phyloP scores from a whole-genome alignment of 2,329 filamentous ascomycete species.

The Neofusicoccum umdonicola region DNA sequence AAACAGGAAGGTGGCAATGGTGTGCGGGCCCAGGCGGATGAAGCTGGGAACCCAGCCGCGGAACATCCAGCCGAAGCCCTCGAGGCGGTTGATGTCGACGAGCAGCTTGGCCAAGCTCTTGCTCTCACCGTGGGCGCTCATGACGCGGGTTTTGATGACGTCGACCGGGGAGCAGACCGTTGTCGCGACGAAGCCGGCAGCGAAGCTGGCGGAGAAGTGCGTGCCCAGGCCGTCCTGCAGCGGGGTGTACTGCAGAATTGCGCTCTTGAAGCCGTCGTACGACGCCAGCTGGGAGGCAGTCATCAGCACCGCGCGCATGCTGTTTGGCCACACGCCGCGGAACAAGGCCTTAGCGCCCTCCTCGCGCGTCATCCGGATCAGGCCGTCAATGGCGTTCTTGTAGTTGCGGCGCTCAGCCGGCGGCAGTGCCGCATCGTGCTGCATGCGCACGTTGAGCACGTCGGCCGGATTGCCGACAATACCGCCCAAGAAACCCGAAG shows the following conservation, averaged over 20 bases:
- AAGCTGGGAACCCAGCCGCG: slow-evolving; percentile 85
- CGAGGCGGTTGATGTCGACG: slow-evolving; percentile 63
- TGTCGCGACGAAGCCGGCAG: slow-evolving; percentile 79
- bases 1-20: slow-evolving; percentile 82
- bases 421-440: slow-evolving; percentile 82
- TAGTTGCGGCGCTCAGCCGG: slow-evolving; percentile 77
- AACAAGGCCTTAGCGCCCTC: slow-evolving; percentile 78
- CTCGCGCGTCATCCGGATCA: slow-evolving; percentile 80
- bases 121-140: slow-evolving; percentile 60
- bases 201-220: slow-evolving; percentile 74
- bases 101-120: slow-evolving; percentile 60
- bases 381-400: slow-evolving; percentile 80
- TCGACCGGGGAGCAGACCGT: slow-evolving; percentile 83
- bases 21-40: slow-evolving; percentile 68
- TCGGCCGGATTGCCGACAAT: slow-evolving; percentile 92
- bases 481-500: slow-evolving; percentile 84
- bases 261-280: slow-evolving; percentile 77
- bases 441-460: slow-evolving; percentile 97
- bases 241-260: slow-evolving; percentile 64
- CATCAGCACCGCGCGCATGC: slow-evolving; percentile 79
- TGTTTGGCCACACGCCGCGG: slow-evolving; percentile 82
- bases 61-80: slow-evolving; percentile 81
- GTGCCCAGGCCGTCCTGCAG: slow-evolving; percentile 68
- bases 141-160: slow-evolving; percentile 85
- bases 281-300: slow-evolving; percentile 79